Conservation (phyloP, 2,329 filamentous ascomycete species). For the Phaeosphaeriaceae sp. region DNA sequence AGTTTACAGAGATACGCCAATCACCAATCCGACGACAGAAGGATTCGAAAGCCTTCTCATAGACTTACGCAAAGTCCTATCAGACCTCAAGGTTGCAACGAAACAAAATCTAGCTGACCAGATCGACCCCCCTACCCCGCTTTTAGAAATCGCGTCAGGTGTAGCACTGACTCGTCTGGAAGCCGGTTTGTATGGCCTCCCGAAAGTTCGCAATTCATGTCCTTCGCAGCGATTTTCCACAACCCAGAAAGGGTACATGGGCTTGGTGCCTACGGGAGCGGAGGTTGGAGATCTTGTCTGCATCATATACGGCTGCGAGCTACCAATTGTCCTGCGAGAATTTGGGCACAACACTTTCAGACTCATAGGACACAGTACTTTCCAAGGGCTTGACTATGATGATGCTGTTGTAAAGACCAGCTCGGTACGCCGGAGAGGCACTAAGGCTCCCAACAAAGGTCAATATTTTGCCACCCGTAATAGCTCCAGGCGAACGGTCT, state of each 20-base stretch:
- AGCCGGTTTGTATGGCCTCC: background rate
- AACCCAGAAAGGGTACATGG: slow-evolving; percentile 3
- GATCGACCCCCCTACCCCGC: too few relatives aligned
- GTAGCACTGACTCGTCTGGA: background rate
- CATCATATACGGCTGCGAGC: slow-evolving; percentile 7
- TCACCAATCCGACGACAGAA: background rate
- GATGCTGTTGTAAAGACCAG: slow-evolving; percentile 9
- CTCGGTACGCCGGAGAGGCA: too few relatives aligned
- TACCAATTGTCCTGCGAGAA: slow-evolving; percentile 1
- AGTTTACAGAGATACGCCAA: background rate
- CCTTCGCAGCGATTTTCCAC: slow-evolving; percentile 1
- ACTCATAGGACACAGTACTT: slow-evolving; percentile 3
- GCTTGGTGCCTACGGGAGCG: slow-evolving; percentile 1
- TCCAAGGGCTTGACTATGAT: slow-evolving; percentile 4
- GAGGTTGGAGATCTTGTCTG: slow-evolving; percentile 4
- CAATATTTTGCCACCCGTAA: too few relatives aligned
- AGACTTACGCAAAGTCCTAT: background rate
- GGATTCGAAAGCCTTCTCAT: background rate
- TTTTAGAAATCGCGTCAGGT: background rate
- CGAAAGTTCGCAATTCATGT: background rate
- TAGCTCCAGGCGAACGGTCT: background rate
- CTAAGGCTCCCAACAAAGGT: background rate
- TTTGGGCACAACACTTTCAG: slow-evolving; percentile 1
- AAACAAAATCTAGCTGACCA: too few relatives aligned
- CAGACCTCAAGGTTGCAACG: background rate